Conservation (phyloP, 805 yeast species). For the Suhomyces canberraensis region DNA sequence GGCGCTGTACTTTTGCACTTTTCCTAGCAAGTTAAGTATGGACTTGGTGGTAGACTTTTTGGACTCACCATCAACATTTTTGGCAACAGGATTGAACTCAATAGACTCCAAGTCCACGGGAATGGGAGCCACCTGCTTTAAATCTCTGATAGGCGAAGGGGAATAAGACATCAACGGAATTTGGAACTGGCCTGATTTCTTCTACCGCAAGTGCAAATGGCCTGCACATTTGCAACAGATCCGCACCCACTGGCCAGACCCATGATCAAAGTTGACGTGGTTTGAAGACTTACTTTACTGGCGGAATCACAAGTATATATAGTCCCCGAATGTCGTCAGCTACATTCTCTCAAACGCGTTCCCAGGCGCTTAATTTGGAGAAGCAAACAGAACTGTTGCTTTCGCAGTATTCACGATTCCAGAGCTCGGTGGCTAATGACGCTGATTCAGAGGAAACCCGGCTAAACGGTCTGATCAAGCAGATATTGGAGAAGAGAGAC, state of each 20-base stretch:
- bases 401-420: slow-evolving; percentile 32
- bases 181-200: neutral
- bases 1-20: slow-evolving; percentile 58
- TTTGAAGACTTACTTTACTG: too few species aligned
- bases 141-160: neutral
- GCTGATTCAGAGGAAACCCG: slow-evolving; percentile 23
- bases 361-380: slow-evolving; percentile 68
- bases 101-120: slow-evolving; percentile 1
- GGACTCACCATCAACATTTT: neutral
- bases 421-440: slow-evolving; percentile 13
- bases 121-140: slow-evolving; percentile 1
- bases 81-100: neutral
- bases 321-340: slow-evolving; percentile 32
- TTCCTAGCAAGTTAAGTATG: slow-evolving; percentile 5
- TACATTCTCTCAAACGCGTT: slow-evolving; percentile 63
- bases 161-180: slow-evolving; percentile 5
- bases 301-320: too few species aligned
- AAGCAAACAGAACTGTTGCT: slow-evolving; percentile 62
- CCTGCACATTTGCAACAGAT: neutral
- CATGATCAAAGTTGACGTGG: neutral
- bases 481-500: slow-evolving; percentile 41
- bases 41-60: slow-evolving; percentile 1
- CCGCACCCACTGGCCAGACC: neutral
- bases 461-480: slow-evolving; percentile 20
- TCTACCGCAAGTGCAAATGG: neutral